These are phyloP conservation scores for Chenopodium berlandieri DNA, from an alignment of 148 eudicot species.

Conservation along the genomic window DNA sequence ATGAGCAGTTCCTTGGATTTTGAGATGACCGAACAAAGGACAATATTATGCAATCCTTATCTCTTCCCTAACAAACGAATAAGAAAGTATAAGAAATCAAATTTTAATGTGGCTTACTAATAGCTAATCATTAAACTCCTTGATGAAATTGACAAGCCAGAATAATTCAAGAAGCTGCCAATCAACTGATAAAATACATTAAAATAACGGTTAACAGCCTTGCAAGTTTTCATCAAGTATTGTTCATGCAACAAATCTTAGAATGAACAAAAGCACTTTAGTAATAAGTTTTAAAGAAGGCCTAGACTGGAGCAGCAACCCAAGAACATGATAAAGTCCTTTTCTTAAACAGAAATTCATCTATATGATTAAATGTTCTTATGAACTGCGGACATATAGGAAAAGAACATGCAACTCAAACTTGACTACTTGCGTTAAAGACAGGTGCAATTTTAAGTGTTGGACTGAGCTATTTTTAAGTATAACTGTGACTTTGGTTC, in stretches of 20 bases:
- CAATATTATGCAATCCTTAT: constrained; percentile 87
- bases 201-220: neutral
- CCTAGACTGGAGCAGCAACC: neutral
- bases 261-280: neutral
- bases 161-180: neutral
- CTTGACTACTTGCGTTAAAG: neutral
- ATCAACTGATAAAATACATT: neutral
- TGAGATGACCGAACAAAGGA: constrained; percentile 81
- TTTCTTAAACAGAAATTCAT: neutral
- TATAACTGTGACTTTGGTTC: neutral
- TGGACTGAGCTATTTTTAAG: neutral
- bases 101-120: neutral
- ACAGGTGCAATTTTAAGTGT: neutral
- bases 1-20: constrained; percentile 58
- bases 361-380: neutral
- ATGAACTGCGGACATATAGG: neutral
- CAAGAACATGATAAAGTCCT: neutral
- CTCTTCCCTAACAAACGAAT: constrained; percentile 68
- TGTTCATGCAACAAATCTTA: neutral
- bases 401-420: neutral
- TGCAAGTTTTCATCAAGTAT: neutral
- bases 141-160: neutral
- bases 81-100: constrained; percentile 9
- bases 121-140: neutral
- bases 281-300: neutral